Evolutionary conservation across 169 alveolate genomes (phyloP).

Genomic region (Babesia divergens): DNA sequence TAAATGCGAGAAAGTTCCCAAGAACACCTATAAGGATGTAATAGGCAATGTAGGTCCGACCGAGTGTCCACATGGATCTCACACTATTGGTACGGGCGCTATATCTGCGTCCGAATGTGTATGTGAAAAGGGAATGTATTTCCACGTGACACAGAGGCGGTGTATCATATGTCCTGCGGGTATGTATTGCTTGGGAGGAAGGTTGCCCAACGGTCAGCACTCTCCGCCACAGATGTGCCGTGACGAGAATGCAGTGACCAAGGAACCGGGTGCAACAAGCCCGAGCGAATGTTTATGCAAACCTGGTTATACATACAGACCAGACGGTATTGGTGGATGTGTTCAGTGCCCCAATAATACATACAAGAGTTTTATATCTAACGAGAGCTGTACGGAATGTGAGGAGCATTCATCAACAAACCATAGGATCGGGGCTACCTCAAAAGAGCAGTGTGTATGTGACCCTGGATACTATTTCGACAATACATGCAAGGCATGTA

Average conservation of each 20-base stretch:
- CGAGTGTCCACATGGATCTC: slow-evolving; percentile 75
- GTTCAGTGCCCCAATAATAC: slow-evolving; percentile 66
- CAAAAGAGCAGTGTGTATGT: slow-evolving; percentile 77
- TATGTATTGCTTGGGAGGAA: slow-evolving; percentile 73
- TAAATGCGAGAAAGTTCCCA: slow-evolving; percentile 46
- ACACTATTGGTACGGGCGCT: slow-evolving; percentile 70
- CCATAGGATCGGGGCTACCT: slow-evolving; percentile 62
- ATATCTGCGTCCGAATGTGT: slow-evolving; percentile 60
- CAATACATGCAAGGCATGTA: slow-evolving; percentile 72
- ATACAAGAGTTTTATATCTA: slow-evolving; percentile 56
- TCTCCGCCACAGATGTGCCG: slow-evolving; percentile 39
- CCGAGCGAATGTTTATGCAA: slow-evolving; percentile 67
- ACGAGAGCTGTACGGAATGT: slow-evolving; percentile 72
- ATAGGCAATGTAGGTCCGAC: slow-evolving; percentile 61
- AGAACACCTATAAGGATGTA: slow-evolving; percentile 54
- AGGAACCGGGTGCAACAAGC: slow-evolving; percentile 70
- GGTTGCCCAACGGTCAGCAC: slow-evolving; percentile 35
- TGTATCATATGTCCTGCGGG: slow-evolving; percentile 77
- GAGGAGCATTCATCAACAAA: slow-evolving; percentile 66
- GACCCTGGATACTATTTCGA: slow-evolving; percentile 75
- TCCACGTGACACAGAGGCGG: slow-evolving; percentile 4
- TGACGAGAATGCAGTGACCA: slow-evolving; percentile 65
- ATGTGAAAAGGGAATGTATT: slow-evolving; percentile 63
- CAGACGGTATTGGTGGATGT: slow-evolving; percentile 16
- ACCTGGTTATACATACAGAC: slow-evolving; percentile 42